Evolutionary conservation across 345 rosid species (phyloP), one percentile per base, ranked within the genome.

Genomic region (Eucalyptus tenuipes): DNA sequence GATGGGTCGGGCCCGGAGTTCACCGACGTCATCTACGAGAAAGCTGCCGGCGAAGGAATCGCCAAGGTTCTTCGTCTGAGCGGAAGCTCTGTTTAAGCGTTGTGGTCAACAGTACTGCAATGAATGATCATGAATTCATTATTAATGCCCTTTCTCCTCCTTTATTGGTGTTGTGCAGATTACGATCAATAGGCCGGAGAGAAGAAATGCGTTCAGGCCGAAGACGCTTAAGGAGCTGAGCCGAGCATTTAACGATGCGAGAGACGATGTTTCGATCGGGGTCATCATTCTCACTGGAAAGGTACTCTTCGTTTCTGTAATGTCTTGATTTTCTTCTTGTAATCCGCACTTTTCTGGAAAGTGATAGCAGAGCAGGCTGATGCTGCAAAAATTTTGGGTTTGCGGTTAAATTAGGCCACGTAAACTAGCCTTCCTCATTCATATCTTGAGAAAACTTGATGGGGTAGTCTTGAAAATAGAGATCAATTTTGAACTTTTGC

Each of bases 201-300:
- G 92, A 87, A 94, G 98, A 90, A 96, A 96, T 91, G 98, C 98
- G 42, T 96, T 96, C 59, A 87, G 98, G 87, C 96, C 99, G 12
- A 95, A 86, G 88, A 98, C 99, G 15, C 75, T 95, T 79, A 96
- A 96, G 92, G 98, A 95, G 95, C 92, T 96, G 89, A 95, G 94
- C 89, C 93, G 95, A 1, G 96, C 99, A 27, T 96, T 98, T 91
- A 88, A 92, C 37, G 97, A 98, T 89, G 98, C 99, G 8, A 98
- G 99, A 88, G 95, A 96, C 48, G 99, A 96, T 53, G 88, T 92
- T 89, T 94, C 97, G 5, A 52, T 95, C 13, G 99, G 99, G 88
- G 99, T 96, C 87, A 92, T 98, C 89, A 94, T 98, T 91, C 93
- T 97, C 85, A 94, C 99, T 4, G 99, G 99, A 33, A 94, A 95